These are phyloP conservation scores for Zymoseptoria tritici DNA, from an alignment of 2,329 filamentous ascomycete genomes.

Conservation along the genomic window DNA sequence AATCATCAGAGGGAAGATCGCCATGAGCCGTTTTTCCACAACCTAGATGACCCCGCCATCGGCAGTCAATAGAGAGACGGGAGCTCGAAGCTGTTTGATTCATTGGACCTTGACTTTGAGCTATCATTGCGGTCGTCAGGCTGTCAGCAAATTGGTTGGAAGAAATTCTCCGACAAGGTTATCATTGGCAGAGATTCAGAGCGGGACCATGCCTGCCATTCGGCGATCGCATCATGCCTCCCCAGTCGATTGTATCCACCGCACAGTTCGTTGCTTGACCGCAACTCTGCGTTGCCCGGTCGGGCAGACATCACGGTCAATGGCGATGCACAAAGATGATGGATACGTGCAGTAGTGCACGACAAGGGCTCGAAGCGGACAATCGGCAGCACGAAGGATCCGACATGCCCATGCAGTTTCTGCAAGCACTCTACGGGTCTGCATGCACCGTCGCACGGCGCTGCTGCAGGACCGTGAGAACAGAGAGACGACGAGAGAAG, in stretches of 20 bases:
- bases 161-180: neutral
- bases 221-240: neutral
- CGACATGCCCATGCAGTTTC: slow-evolving; percentile 12
- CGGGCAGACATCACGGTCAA: slow-evolving; percentile 4
- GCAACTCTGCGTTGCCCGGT: slow-evolving; percentile 15
- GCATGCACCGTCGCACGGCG: neutral
- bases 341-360: slow-evolving; percentile 19
- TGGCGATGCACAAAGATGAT: slow-evolving; percentile 15
- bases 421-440: slow-evolving; percentile 5
- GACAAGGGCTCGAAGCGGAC: slow-evolving; percentile 18
- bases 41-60: neutral
- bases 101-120: neutral
- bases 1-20: neutral
- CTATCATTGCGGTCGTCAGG: neutral
- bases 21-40: neutral
- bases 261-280: slow-evolving; percentile 14
- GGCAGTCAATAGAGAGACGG: slow-evolving; percentile 3
- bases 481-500: neutral
- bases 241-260: neutral
- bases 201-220: neutral
- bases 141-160: neutral
- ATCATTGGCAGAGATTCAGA: slow-evolving; percentile 8
- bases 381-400: slow-evolving; percentile 16
- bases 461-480: neutral
- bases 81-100: slow-evolving; percentile 8